Conservation (phyloP, 768 basidiomycete species). For the Porphyrellus cyaneotinctus region DNA sequence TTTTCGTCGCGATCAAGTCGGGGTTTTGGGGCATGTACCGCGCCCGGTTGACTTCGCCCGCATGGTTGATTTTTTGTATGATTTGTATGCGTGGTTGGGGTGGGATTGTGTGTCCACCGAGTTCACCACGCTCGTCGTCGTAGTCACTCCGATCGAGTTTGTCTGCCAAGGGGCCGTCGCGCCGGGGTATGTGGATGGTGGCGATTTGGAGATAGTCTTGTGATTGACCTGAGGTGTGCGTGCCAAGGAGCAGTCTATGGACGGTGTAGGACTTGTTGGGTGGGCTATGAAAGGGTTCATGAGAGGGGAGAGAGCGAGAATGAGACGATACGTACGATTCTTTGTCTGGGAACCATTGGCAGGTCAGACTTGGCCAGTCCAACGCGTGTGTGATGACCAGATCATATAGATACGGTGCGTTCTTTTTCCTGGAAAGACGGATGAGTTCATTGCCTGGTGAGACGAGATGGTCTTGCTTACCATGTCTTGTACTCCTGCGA, state of each 20-base stretch:
- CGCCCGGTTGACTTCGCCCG: slow-evolving; percentile 93
- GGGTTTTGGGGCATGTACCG: slow-evolving; percentile 99
- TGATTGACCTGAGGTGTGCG: slow-evolving; percentile 93
- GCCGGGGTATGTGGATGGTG: slow-evolving; percentile 88
- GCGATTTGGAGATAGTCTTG: slow-evolving; percentile 97
- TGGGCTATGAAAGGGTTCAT: slow-evolving; percentile 49
- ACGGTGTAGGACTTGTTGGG: slow-evolving; percentile 90
- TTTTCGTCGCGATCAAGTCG: slow-evolving; percentile 93
- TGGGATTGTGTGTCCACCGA: slow-evolving; percentile 86
- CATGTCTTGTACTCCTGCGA: slow-evolving; percentile 82
- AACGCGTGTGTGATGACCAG: slow-evolving; percentile 95
- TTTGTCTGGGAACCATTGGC: slow-evolving; percentile 98
- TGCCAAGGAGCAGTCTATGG: slow-evolving; percentile 92
- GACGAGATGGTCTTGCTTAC: slow-evolving; percentile 35
- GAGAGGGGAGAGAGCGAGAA: neutral
- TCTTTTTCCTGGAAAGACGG: slow-evolving; percentile 71
- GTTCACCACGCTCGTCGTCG: slow-evolving; percentile 90
- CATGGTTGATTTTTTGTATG: slow-evolving; percentile 92
- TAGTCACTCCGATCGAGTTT: slow-evolving; percentile 78
- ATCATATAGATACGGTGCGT: slow-evolving; percentile 97
- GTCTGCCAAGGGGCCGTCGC: slow-evolving; percentile 61
- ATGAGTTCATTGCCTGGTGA: neutral
- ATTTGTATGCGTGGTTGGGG: slow-evolving; percentile 84
- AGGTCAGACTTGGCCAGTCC: slow-evolving; percentile 96
- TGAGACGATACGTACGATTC: slow-evolving; percentile 63